Conservation (phyloP, 192 early-diverging fungal genomes). For the Powellomyces hirtus region DNA sequence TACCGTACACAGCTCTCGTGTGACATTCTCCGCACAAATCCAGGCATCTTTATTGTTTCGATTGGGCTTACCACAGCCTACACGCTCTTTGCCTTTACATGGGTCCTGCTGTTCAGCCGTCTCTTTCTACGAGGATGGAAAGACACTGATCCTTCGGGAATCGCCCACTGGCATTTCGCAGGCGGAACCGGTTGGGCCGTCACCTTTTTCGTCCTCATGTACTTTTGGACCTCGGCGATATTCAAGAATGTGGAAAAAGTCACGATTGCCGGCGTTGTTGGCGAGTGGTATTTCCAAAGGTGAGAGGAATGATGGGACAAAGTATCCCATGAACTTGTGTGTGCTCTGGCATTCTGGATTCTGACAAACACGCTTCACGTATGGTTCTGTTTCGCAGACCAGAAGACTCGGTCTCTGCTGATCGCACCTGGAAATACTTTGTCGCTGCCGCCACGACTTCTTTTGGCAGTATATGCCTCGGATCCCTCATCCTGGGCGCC, state of each 20-base stretch:
- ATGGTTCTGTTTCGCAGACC: not conserved
- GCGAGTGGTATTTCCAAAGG: slow-evolving; percentile 79
- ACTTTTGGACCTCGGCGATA: slow-evolving; percentile 73
- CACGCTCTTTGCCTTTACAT: slow-evolving; percentile 58
- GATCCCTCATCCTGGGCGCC: slow-evolving; percentile 57
- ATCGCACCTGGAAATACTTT: slow-evolving; percentile 38
- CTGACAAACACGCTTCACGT: not conserved
- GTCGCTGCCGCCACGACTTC: slow-evolving; percentile 51
- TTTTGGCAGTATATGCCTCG: slow-evolving; percentile 67
- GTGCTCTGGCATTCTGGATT: no score
- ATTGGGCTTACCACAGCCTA: slow-evolving; percentile 54
- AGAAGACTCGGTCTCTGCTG: slow-evolving; percentile 30
- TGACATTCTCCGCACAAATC: slow-evolving; percentile 70
- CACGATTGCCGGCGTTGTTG: slow-evolving; percentile 65
- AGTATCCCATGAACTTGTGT: no score
- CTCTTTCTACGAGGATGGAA: slow-evolving; percentile 60
- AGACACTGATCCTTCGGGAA: slow-evolving; percentile 5
- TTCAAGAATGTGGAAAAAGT: slow-evolving; percentile 72
- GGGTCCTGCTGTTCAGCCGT: slow-evolving; percentile 66
- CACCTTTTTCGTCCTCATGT: slow-evolving; percentile 63
- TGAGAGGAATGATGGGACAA: no score
- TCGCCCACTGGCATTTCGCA: slow-evolving; percentile 50
- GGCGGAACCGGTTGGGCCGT: slow-evolving; percentile 51
- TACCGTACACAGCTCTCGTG: slow-evolving; percentile 56
- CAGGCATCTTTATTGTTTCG: slow-evolving; percentile 65